phyloP scores from a whole-genome alignment of 257 asterid genomes.

The Fraxinus excelsior region DNA sequence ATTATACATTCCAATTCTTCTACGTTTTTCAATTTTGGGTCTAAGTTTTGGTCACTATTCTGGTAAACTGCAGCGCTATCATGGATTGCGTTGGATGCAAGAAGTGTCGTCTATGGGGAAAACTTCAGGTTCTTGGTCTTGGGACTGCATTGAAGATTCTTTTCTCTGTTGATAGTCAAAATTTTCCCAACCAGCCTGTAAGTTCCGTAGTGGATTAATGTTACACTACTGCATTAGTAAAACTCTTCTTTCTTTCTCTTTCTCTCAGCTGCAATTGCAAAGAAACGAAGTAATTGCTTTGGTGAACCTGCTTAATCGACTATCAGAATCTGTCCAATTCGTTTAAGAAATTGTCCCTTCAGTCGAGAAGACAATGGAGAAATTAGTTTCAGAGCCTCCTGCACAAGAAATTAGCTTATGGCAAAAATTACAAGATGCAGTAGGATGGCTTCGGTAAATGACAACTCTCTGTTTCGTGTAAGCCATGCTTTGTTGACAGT shows the following conservation, averaged over 20 bases:
- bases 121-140: conserved; percentile 91
- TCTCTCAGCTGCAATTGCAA: conserved; percentile 74
- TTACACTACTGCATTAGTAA: background rate
- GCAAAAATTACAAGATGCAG: conserved; percentile 42
- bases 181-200: conserved; percentile 52
- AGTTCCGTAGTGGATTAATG: conserved; percentile 36
- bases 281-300: conserved; percentile 95
- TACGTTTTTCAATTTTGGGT: conserved; percentile 10
- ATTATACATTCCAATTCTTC: background rate
- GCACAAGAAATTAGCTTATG: too few relatives aligned
- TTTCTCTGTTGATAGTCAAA: conserved; percentile 70
- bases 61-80: conserved; percentile 59
- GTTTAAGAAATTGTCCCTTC: conserved; percentile 70
- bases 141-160: conserved; percentile 95
- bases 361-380: conserved; percentile 49
- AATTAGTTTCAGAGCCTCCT: conserved; percentile 48
- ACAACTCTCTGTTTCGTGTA: conserved; percentile 13
- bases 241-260: conserved; percentile 2
- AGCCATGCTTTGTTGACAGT: conserved; percentile 10
- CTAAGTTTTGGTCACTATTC: conserved; percentile 14
- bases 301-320: conserved; percentile 75
- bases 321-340: conserved; percentile 80
- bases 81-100: conserved; percentile 98
- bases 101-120: conserved; percentile 96
- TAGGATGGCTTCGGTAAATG: conserved; percentile 40